These are phyloP conservation scores for Termitomyces sp. DNA, from an alignment of 1,284 basidiomycete genomes.

Conservation along the genomic window DNA sequence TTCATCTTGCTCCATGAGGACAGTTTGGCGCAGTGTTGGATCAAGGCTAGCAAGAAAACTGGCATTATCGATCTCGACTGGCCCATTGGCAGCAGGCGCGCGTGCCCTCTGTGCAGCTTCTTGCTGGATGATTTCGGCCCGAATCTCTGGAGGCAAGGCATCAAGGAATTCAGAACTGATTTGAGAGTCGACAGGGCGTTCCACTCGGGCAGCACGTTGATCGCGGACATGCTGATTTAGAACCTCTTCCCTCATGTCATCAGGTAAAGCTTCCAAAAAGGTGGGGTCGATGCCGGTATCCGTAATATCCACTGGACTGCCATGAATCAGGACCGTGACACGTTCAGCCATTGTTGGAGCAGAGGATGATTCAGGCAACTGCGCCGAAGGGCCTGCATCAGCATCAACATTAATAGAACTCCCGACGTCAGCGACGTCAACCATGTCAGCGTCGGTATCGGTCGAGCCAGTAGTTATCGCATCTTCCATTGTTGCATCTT, in stretches of 20 bases:
- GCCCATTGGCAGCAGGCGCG: constrained; percentile 35
- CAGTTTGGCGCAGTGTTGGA: constrained; percentile 78
- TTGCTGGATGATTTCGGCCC: constrained; percentile 95
- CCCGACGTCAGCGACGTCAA: constrained; percentile 28
- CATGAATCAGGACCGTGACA: constrained; percentile 85
- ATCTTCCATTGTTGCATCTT: constrained; percentile 28
- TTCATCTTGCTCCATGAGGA: constrained; percentile 84
- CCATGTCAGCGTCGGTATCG: constrained; percentile 41
- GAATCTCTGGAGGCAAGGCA: constrained; percentile 92
- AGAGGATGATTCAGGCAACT: constrained; percentile 23
- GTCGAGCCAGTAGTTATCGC: constrained; percentile 8
- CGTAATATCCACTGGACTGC: constrained; percentile 94
- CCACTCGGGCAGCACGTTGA: constrained; percentile 69
- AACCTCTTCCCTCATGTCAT: constrained; percentile 98
- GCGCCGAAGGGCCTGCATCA: constrained; percentile 19
- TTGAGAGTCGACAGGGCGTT: constrained; percentile 74
- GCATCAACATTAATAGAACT: constrained; percentile 12
- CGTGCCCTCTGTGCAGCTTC: constrained; percentile 81
- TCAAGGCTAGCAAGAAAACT: constrained; percentile 87
- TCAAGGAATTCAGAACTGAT: constrained; percentile 96
- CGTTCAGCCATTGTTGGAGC: constrained; percentile 36
- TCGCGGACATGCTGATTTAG: constrained; percentile 97
- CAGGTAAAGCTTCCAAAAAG: constrained; percentile 95
- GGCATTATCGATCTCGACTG: constrained; percentile 78
- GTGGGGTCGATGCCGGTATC: constrained; percentile 98